Base-by-base conservation (phyloP, 176 grass and related monocot species). In the Poa annua region DNA sequence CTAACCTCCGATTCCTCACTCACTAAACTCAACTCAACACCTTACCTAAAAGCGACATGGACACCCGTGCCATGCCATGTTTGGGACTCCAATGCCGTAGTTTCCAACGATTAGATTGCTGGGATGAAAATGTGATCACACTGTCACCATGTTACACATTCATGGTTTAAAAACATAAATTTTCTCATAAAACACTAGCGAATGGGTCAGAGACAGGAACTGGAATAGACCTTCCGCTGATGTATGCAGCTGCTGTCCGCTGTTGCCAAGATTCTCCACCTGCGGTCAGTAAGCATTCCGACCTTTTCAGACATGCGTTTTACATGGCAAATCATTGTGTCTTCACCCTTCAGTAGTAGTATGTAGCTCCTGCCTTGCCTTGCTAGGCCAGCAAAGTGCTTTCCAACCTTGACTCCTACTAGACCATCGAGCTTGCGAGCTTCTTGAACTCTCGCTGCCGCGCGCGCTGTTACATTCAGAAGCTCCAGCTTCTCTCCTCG, bases 1-100 rank as follows among this genome's bases (percentile, higher is more conserved):
- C 86, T 84, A 83, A 42, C 83, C 66, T 88, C 86, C 50, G 69
- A 86, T 80, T 83, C 82, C 60, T 61, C 79, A 7, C 79, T 68
- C 73, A 83, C 83, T 66, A 77, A 88, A 66, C 86, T 32, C 7
- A 41, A 41, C 38, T 29, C 29, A 29, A 20, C n/a, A 29, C 24
- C 36, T 19, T 47, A 89, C 81, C 83, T 76, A 81, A 79, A 92
- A 86, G 90, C 85, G 62, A 24, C 76, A 53, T 24, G 79, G 47
- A 52, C 79, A 41, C n/a, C 48, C 39, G 48, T 26, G 64, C 79
- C 39, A 9, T 41, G 38, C 38, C 39, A 42, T 42, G 41, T 42
- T 42, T 64, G 70, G 67, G 51, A 44, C 50, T 33, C 15, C 4
- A 6, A 59, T 8, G 21, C 19, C 29, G 29, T 70, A 39, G 38